These are phyloP conservation scores for Cladosporium sp. DNA, from an alignment of 2,329 filamentous ascomycete species.

Conservation along the genomic window DNA sequence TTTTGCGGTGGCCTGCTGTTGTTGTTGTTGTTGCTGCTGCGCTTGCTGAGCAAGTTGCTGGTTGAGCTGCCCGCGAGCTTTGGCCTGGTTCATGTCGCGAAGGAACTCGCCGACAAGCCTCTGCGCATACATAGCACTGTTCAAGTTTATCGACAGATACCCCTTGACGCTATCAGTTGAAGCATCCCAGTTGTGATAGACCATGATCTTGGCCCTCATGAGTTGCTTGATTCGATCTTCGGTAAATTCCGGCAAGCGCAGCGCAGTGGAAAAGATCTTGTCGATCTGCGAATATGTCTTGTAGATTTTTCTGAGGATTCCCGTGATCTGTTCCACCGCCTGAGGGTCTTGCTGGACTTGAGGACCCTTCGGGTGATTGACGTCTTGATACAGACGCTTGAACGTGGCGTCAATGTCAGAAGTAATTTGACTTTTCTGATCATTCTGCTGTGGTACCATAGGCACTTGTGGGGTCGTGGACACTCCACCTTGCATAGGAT, in stretches of 20 bases:
- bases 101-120: conserved; percentile 28
- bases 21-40: conserved; percentile 19
- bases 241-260: conserved; percentile 24
- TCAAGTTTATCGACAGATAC: conserved; percentile 30
- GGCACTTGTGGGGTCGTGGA: not conserved
- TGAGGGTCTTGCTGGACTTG: conserved; percentile 27
- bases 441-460: conserved; percentile 40
- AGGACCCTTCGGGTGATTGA: conserved; percentile 31
- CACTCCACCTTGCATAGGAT: conserved; percentile 3
- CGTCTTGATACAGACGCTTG: conserved; percentile 26
- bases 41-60: conserved; percentile 20
- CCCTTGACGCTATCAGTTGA: conserved; percentile 30
- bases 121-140: conserved; percentile 28
- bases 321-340: conserved; percentile 24
- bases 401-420: conserved; percentile 23
- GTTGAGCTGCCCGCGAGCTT: conserved; percentile 25
- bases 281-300: conserved; percentile 28
- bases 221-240: conserved; percentile 28
- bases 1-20: conserved; percentile 13
- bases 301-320: conserved; percentile 31
- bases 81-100: conserved; percentile 29
- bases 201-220: conserved; percentile 30
- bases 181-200: conserved; percentile 31
- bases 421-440: conserved; percentile 39
- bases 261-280: conserved; percentile 27